Base-by-base conservation (phyloP, 2,329 filamentous ascomycete genomes). In the Lachnum nothofagi region DNA sequence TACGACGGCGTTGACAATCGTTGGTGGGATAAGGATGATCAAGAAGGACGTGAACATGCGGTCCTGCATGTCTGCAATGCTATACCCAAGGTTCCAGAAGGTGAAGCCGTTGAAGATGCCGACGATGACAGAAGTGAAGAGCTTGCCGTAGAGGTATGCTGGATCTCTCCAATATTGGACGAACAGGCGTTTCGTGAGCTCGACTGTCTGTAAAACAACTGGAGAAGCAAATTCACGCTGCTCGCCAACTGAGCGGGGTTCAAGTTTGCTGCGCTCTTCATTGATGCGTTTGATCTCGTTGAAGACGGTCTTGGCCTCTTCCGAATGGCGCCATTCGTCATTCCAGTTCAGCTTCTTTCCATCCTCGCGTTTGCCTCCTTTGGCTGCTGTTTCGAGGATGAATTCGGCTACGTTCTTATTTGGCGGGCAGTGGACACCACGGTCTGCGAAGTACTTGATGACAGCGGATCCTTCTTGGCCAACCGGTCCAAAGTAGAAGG, bases 101-200 rank as follows among this genome's bases (percentile, higher is more conserved):
- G 85, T 88, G 68, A 88, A 89, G 19, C 84, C 85, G 68, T 88
- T 88, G 74, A 90, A 88, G 64, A 89, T 80, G 14, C 83, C 86
- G 38, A 86, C 74, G 52, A 88, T 76, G 49, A 88, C 78, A 3
- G 81, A 75, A 27, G 83, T 77, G 66, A 89, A 90, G 22, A 91
- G 70, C 63, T 88, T 89, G 51, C 83, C 82, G 65, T 89, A 90
- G 47, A 88, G 72, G 65, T 91, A 91, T 1, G 80, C 82, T 0
- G 86, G 83, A 53, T 88, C 82, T 12, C 87, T 77, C 85, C 85
- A 90, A 69, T 89, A 83, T 57, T 88, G 80, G 3, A 72, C 71
- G 66, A 89, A 89, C 42, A 85, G 76, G 19, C 87, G 78, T 64
- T 82, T 82, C 3, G 83, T 87, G 17, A 91, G 73, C 61, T 82